Base-by-base conservation (phyloP, 768 basidiomycete genomes). In the Piloderma croceum region DNA sequence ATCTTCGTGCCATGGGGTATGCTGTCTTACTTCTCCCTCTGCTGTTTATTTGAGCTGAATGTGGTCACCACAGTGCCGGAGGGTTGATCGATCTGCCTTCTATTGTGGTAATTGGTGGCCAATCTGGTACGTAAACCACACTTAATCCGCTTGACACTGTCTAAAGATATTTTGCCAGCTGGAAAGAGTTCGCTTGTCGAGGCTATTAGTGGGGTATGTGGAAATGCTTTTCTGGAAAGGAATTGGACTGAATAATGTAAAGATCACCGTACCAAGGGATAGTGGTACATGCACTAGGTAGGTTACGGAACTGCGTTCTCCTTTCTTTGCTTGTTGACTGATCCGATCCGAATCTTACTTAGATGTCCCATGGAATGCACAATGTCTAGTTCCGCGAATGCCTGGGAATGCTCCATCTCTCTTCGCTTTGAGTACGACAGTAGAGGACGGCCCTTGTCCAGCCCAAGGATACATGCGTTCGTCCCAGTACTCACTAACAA, bases 251-350 rank as follows among this genome's bases (percentile, higher is more conserved):
- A n/a, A 17, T 7, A 24, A 6, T 11, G 19, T 32, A 13, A 29
- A 81, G 79, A 74, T 80, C 22, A 74, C 60, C 36, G 77, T 81
- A 21, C 79, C 79, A 9, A 62, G 79, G 23, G 79, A 79, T 31
- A 74, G 73, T 31, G 77, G 77, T 17, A 79, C 76, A 1, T 79
- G 78, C 38, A 79, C 76, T 0, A 62, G 75, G 78, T 73, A 43
- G 34, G 34, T 20, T n/a, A 3, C 20, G 15, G 34, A 17, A 33
- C n/a, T 17, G 5, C 31, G 35, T 12, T 38, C 31, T 25, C 25
- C 38, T 22, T 25, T 36, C 19, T 29, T 21, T 13, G 19, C 31
- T 11, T 23, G 7, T 23, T 29, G 19, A 35, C 11, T 20, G 6
- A 45, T 34, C 5, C 38, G 32, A 32, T 42, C 32, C 15, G 38